phyloP scores from a whole-genome alignment of 1,139 yeast genomes.

The Lodderomyces margitis region DNA sequence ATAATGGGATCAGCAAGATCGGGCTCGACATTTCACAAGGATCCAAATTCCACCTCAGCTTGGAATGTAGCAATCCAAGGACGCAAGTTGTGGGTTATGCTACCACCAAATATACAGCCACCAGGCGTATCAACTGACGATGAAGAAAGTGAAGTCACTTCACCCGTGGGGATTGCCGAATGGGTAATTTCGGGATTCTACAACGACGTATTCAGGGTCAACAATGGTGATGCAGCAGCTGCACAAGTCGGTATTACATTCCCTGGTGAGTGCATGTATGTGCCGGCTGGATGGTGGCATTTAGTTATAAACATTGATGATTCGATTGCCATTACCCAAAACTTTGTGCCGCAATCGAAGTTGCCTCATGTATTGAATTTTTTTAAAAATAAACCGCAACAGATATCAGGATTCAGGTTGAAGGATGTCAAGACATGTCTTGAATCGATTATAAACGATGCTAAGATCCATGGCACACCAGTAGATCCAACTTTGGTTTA shows the following conservation, averaged over 20 bases:
- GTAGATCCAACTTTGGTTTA: slow-evolving; percentile 12
- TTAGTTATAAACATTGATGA: slow-evolving; percentile 80
- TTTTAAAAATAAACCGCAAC: slow-evolving; percentile 62
- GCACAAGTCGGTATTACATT: slow-evolving; percentile 63
- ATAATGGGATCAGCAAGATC: slow-evolving; percentile 78
- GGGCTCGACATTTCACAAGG: slow-evolving; percentile 91
- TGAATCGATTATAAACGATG: slow-evolving; percentile 15
- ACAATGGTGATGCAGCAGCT: slow-evolving; percentile 36
- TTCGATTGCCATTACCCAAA: slow-evolving; percentile 79
- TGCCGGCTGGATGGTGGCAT: slow-evolving; percentile 98
- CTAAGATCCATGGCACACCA: slow-evolving; percentile 7
- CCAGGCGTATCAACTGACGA: slow-evolving; percentile 83
- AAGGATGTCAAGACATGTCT: slow-evolving; percentile 45
- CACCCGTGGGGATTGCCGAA: slow-evolving; percentile 87
- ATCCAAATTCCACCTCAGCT: slow-evolving; percentile 86
- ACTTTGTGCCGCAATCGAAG: slow-evolving; percentile 70
- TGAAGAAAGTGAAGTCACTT: slow-evolving; percentile 85
- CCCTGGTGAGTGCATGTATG: slow-evolving; percentile 83
- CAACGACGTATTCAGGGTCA: slow-evolving; percentile 50
- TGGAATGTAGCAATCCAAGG: slow-evolving; percentile 84
- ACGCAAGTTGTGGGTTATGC: slow-evolving; percentile 82
- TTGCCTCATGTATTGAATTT: slow-evolving; percentile 63
- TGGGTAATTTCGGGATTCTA: slow-evolving; percentile 85
- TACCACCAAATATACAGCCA: slow-evolving; percentile 72
- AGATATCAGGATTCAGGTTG: slow-evolving; percentile 76